Evolutionary conservation across 441 rosid genomes (phyloP).

Genomic region (Euphorbia schlechtendalii): DNA sequence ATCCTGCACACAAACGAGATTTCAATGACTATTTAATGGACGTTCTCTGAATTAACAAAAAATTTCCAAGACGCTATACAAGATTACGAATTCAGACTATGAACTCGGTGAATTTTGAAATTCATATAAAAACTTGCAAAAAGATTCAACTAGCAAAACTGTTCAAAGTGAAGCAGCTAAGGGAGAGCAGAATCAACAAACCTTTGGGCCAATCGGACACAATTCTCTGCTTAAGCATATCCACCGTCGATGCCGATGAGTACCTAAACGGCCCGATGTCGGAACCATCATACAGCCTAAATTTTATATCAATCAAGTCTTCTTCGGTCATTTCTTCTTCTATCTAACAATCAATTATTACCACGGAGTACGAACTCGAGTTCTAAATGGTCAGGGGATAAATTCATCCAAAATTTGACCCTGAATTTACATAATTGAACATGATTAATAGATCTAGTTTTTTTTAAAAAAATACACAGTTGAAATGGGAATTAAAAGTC

Average conservation of each 20-base stretch:
- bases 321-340: slow-evolving; percentile 74
- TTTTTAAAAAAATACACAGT: background rate
- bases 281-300: slow-evolving; percentile 87
- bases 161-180: slow-evolving; percentile 3
- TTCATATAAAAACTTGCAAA: background rate
- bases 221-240: slow-evolving; percentile 79
- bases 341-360: slow-evolving; percentile 21
- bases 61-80: background rate
- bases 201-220: slow-evolving; percentile 98
- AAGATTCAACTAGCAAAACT: background rate
- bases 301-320: slow-evolving; percentile 72
- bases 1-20: no score
- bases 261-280: slow-evolving; percentile 90
- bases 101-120: background rate
- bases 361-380: slow-evolving; percentile 7
- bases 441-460: slow-evolving; percentile 5
- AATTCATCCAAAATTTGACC: slow-evolving; percentile 21
- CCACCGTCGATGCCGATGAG: slow-evolving; percentile 75
- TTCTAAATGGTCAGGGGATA: slow-evolving; percentile 11
- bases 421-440: slow-evolving; percentile 15
- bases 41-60: background rate
- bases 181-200: slow-evolving; percentile 15
- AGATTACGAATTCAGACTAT: background rate
- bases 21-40: no score
- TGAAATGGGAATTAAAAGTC: background rate